Evolutionary conservation across 768 basidiomycete genomes (phyloP).

Genomic region (Auricularia sp.): DNA sequence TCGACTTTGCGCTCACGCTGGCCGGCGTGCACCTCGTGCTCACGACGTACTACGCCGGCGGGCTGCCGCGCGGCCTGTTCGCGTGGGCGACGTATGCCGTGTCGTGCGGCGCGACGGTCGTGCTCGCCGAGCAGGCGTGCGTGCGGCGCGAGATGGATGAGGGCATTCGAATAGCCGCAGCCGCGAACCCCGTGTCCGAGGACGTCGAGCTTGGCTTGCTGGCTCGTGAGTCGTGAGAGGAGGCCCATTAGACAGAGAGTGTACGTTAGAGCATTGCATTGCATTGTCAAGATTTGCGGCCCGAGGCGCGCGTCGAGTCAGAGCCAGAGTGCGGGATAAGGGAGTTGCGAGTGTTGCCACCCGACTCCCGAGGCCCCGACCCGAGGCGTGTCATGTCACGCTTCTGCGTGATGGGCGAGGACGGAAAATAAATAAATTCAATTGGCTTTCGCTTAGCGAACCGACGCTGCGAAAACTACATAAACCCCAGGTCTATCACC

Average conservation of each 20-base stretch:
- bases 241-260: not conserved
- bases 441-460: not conserved
- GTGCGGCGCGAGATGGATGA: slow-evolving; percentile 84
- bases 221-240: not conserved
- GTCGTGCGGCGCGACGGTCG: slow-evolving; percentile 62
- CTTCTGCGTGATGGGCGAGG: not conserved
- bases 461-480: not conserved
- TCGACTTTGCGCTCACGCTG: slow-evolving; percentile 89
- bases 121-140: slow-evolving; percentile 84
- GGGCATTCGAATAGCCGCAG: slow-evolving; percentile 37
- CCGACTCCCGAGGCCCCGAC: not conserved
- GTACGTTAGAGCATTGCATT: too few relatives aligned
- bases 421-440: not conserved
- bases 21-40: slow-evolving; percentile 86
- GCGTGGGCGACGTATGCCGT: slow-evolving; percentile 78
- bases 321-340: not conserved
- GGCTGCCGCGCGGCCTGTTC: slow-evolving; percentile 80
- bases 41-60: slow-evolving; percentile 83
- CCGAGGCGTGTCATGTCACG: not conserved
- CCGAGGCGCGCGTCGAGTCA: not conserved
- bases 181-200: not conserved
- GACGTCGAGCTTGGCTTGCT: slow-evolving; percentile 3
- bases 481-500: not conserved
- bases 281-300: not conserved
- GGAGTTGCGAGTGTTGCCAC: not conserved